phyloP scores from a whole-genome alignment of 2,329 filamentous ascomycete genomes.

The Diaporthe sp. region DNA sequence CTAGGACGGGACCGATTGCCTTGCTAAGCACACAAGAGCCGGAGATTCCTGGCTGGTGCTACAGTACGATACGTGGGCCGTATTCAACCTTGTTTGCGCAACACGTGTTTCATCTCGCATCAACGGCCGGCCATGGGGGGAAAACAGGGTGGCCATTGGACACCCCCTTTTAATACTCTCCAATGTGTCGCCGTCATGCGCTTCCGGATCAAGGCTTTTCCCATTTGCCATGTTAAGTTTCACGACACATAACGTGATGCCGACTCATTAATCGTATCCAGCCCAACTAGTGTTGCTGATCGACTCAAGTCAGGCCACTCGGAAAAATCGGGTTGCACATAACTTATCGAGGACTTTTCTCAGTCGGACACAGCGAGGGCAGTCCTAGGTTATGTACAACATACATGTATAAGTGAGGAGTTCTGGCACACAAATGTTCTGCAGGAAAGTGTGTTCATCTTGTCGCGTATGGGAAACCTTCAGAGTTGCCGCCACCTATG shows the following conservation, averaged over 20 bases:
- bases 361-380: background rate
- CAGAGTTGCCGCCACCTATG: constrained; percentile 1
- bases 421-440: background rate
- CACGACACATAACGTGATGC: constrained; percentile 36
- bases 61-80: constrained; percentile 33
- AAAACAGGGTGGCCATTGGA: background rate
- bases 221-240: constrained; percentile 34
- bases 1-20: constrained; percentile 16
- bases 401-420: background rate
- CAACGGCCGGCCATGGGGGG: constrained; percentile 10
- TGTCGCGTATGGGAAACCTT: background rate
- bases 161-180: constrained; percentile 27
- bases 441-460: background rate
- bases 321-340: constrained; percentile 2
- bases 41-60: constrained; percentile 27
- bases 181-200: constrained; percentile 30
- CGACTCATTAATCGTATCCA: constrained; percentile 37
- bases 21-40: constrained; percentile 34
- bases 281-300: constrained; percentile 31
- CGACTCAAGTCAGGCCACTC: constrained; percentile 30
- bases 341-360: background rate
- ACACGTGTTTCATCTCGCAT: constrained; percentile 42
- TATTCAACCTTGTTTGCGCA: constrained; percentile 41
- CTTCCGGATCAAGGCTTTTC: constrained; percentile 27
- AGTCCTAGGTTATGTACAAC: background rate